Base-by-base conservation (phyloP, 805 yeast genomes). In the Schizosaccharomyces osmophilus region DNA sequence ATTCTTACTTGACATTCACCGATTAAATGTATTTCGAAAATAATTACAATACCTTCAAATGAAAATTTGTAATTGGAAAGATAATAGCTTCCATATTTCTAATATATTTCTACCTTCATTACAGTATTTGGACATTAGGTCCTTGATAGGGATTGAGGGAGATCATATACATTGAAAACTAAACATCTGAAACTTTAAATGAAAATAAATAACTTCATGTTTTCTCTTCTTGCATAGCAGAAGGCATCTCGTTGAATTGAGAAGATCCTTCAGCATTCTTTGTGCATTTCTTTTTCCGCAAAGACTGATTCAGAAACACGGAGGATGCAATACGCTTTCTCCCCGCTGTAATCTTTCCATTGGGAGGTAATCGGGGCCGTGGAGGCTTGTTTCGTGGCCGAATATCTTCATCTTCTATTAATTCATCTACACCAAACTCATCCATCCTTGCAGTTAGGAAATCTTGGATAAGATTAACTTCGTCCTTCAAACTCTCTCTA, bases 351-450 rank as follows among this genome's bases (percentile, higher is more conserved):
- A 89, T 85, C 70, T 84, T 87, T 45, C 96, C 96, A 39, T 87
- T 85, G 5, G 96, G 95, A 13, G 97, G 95, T 60, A 93, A 73
- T 67, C 88, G 83, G 0, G 95, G 84, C 65, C 89, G 77, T 36
- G 78, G 77, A 64, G 82, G 82, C 62, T 89, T 77, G 66, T 82
- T 85, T 67, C 86, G 87, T 62, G 82, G 81, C 0, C 95, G 88
- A 66, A 87, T 75, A 62, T 85, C 89, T 19, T 86, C 95, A 67
- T 89, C 96, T 68, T 88, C 96, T 60, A 84, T 62, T 39, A 72
- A 62, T n/a, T 64, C 67, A 26, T 63, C 59, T 22, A 63, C 61
- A 6, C 60, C 61, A 55, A 65, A 63, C 15, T 63, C 63, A 9
- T 69, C 73, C 22, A 72, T 62, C 42, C 66, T 61, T n/a, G 66